phyloP scores from a whole-genome alignment of 1,284 basidiomycete species.

The Tranzscheliella williamsii region DNA sequence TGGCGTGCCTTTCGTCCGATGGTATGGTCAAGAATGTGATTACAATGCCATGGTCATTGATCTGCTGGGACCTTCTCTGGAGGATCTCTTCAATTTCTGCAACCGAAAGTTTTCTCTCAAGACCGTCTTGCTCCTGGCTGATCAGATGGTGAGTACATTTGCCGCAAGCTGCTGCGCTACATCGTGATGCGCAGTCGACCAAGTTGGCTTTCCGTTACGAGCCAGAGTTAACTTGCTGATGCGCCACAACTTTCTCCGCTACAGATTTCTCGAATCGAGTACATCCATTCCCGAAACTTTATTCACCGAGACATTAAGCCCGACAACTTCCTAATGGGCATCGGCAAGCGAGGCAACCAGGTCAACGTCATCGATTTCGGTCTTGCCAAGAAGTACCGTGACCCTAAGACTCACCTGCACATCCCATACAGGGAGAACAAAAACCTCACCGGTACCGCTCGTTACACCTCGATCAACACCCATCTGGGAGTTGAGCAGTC shows the following conservation, averaged over 20 bases:
- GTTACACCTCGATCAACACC: conserved; percentile 99
- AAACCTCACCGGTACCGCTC: conserved; percentile 97
- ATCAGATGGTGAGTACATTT: conserved; percentile 78
- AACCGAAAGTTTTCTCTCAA: conserved; percentile 97
- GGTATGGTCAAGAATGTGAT: conserved; percentile 99
- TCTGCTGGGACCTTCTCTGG: conserved; percentile 92
- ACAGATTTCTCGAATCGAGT: conserved; percentile 97
- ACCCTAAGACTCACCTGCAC: conserved; percentile 98
- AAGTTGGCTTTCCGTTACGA: too few relatives aligned
- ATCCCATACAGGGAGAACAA: conserved; percentile 99
- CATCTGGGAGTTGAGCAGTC: conserved; percentile 79
- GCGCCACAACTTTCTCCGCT: conserved; percentile 1
- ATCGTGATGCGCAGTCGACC: too few relatives aligned
- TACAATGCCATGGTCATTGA: conserved; percentile 99
- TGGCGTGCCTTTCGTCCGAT: conserved; percentile 94
- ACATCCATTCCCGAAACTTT: conserved; percentile 99
- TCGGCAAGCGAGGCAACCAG: conserved; percentile 98
- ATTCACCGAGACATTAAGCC: conserved; percentile 99
- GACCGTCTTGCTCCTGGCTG: conserved; percentile 93
- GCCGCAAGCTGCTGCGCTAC: too few relatives aligned
- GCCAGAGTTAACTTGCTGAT: neutral
- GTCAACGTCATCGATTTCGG: conserved; percentile 99
- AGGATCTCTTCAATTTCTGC: conserved; percentile 99
- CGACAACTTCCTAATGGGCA: conserved; percentile 99
- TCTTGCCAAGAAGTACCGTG: conserved; percentile 98